Evolutionary conservation across 2,329 filamentous ascomycete genomes (phyloP).

Genomic region (Chaetomiaceae sp.): DNA sequence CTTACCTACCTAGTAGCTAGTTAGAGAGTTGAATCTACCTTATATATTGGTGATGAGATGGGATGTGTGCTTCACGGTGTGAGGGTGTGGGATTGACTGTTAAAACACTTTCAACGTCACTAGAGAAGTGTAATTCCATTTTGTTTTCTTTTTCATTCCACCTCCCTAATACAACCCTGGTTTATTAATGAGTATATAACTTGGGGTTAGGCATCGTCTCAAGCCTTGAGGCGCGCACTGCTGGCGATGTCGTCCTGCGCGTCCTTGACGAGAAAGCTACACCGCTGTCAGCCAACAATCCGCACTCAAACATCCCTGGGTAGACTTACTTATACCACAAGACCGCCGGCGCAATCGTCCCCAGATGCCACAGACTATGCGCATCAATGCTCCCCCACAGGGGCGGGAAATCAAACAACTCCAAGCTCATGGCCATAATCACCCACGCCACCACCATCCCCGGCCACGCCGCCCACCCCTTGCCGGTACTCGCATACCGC

Average conservation of each 20-base stretch:
- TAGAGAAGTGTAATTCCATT: no score
- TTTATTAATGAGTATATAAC: no score
- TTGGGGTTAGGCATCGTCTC: no score
- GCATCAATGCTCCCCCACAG: constrained; percentile 80
- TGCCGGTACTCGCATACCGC: constrained; percentile 66
- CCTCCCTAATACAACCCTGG: no score
- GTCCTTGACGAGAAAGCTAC: constrained; percentile 90
- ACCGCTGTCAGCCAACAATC: constrained; percentile 33
- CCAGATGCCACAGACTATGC: constrained; percentile 92
- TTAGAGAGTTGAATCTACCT: no score
- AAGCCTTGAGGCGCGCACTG: constrained; percentile 63
- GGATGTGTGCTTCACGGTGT: no score
- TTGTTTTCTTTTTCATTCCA: no score
- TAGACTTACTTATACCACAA: constrained; percentile 86
- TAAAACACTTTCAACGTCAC: no score
- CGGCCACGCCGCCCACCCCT: constrained; percentile 82
- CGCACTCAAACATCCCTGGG: neutral
- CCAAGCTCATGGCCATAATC: constrained; percentile 88
- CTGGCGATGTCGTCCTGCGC: constrained; percentile 75
- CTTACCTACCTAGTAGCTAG: no score
- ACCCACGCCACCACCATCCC: constrained; percentile 90
- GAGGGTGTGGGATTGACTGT: no score
- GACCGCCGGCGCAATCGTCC: constrained; percentile 81
- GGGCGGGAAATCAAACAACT: constrained; percentile 90
- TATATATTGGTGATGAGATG: no score